phyloP scores from a whole-genome alignment of 345 rosid genomes.

The Eucalyptus erythrocorys region DNA sequence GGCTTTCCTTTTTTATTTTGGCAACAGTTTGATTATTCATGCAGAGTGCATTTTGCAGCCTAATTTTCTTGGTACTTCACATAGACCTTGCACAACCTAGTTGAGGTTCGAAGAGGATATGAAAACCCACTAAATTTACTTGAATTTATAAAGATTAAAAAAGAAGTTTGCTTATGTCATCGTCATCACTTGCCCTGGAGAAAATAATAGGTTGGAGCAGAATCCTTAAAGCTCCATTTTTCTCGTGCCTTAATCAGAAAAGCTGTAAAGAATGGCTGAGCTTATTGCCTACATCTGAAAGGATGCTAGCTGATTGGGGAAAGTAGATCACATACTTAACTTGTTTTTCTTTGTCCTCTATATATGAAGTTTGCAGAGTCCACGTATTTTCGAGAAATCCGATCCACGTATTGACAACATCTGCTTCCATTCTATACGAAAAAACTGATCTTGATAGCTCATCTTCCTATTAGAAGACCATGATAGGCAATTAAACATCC shows the following conservation, averaged over 20 bases:
- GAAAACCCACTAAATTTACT: background rate
- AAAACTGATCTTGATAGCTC: constrained; percentile 61
- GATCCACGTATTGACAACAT: constrained; percentile 59
- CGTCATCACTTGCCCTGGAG: background rate
- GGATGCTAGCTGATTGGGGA: background rate
- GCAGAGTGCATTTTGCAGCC: background rate
- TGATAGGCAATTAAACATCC: background rate
- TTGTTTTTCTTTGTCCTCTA: constrained; percentile 45
- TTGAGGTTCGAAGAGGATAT: background rate
- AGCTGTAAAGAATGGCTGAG: background rate
- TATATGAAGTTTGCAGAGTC: constrained; percentile 35
- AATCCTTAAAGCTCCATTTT: background rate
- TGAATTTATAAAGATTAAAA: background rate
- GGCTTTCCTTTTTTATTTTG: background rate
- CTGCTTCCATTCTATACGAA: constrained; percentile 67
- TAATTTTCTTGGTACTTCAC: background rate
- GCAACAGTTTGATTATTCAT: background rate
- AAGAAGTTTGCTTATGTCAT: background rate
- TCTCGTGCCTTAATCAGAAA: background rate
- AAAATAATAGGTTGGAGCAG: background rate
- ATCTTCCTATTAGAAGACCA: constrained; percentile 47
- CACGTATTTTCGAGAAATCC: constrained; percentile 60
- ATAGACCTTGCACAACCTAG: background rate
- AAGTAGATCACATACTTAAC: constrained; percentile 51
- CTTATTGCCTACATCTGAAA: background rate